Evolutionary conservation across 169 alveolate genomes (phyloP), one percentile per base, ranked within the genome.

Genomic region (Babesia bigemina): DNA sequence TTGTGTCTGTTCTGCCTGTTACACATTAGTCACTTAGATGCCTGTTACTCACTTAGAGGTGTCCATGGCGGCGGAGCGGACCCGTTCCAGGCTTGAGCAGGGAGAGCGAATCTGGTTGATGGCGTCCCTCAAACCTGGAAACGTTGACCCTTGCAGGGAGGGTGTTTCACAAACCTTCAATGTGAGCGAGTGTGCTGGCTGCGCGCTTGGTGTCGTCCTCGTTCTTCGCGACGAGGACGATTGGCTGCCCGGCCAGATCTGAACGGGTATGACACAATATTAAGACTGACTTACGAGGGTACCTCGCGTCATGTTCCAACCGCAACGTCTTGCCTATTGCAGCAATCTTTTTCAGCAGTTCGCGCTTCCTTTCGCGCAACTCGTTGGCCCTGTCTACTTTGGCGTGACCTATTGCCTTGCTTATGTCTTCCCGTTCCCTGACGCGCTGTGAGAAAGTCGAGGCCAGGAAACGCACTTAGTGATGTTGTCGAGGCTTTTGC

Each of bases 101-200:
- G 90, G 90, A 19, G 93, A 88, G 45, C 72, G 79, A 26, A 88
- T 71, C 61, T 75, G 79, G 63, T 63, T 53, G 59, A 88, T 60
- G 26, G 84, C 52, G 74, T 88, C 93, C 53, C 69, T 81, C 33
- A 70, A 72, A 45, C 90, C 90, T 83, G 50, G 17, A 13, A 19
- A 12, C 22, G 3, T 19, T 42, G 60, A 14, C 17, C 14, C 26
- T 26, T 4, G 36, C 13, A 3, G 14, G 29, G 2, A 50, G 7
- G 0, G 2, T 53, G 36, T 4, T 29, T 10, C 52, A 21, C 55
- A 24, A 36, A 83, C 90, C 90, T 60, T 83, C 83, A 10, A 73
- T 26, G 47, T 74, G 90, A 16, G 90, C 90, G 11, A 75, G 58
- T 21, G 78, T 72, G 39, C 61, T 83, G 16, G 86, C 90, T 22